A percentile compares a stretch with the other conserved stretches of the same genome.
Evolutionary conservation across 495 filamentous ascomycete species (phyloP).

Genomic region (Rusavskia elegans): DNA sequence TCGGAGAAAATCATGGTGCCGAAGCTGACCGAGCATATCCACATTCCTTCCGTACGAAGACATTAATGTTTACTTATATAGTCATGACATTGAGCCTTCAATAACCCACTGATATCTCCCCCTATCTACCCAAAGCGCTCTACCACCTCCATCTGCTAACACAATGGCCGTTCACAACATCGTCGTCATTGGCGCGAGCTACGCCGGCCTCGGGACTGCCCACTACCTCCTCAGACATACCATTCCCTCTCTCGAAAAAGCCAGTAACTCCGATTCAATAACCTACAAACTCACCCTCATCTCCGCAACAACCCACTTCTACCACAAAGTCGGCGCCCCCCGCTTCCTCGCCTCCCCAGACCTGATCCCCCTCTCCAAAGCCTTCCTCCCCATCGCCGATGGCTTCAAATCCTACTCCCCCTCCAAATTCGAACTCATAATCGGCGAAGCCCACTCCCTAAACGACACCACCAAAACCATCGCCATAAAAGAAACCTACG

Average conservation of each 20-base stretch:
- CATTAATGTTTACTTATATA: no score
- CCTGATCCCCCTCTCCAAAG: constrained; percentile 27
- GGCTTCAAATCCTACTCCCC: constrained; percentile 19
- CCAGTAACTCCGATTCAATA: constrained; percentile 7
- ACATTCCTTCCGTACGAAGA: no score
- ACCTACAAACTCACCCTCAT: constrained; percentile 24
- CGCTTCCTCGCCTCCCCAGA: constrained; percentile 30
- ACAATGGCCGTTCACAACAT: constrained; percentile 17
- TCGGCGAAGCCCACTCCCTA: constrained; percentile 19
- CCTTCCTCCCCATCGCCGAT: constrained; percentile 27
- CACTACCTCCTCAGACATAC: constrained; percentile 34
- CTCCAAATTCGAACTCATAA: constrained; percentile 19
- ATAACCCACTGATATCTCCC: no score
- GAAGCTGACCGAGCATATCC: no score
- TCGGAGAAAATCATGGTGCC: no score
- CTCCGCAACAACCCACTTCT: constrained; percentile 34
- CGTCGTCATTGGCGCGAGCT: constrained; percentile 38
- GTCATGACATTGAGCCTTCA: no score
- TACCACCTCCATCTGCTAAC: no score
- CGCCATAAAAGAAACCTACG: constrained; percentile 9
- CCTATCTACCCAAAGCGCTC: no score
- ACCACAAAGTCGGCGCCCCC: constrained; percentile 39
- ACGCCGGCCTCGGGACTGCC: constrained; percentile 31
- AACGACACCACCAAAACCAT: constrained; percentile 11
- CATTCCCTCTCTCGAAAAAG: constrained; percentile 14